phyloP scores from a whole-genome alignment of 1,139 yeast species.

The Kluyveromyces marxianus region DNA sequence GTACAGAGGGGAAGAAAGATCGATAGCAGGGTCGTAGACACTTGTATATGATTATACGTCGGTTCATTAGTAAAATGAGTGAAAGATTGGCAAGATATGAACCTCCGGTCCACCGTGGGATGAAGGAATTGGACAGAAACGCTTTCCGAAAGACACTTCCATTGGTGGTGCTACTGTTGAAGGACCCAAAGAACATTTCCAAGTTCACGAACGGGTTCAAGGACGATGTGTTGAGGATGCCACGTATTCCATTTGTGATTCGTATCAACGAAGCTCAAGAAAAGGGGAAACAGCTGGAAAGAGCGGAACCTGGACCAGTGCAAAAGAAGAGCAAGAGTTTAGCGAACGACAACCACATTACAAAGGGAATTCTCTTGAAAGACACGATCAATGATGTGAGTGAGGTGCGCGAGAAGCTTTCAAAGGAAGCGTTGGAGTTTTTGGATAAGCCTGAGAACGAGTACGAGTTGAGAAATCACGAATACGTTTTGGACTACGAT shows the following conservation, averaged over 20 bases:
- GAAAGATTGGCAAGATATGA: slow-evolving; percentile 9
- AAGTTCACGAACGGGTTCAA: slow-evolving; percentile 41
- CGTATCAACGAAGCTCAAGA: slow-evolving; percentile 30
- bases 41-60: neutral
- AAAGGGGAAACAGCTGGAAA: neutral
- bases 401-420: slow-evolving; percentile 36
- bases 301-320: slow-evolving; percentile 11
- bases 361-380: slow-evolving; percentile 58
- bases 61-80: neutral
- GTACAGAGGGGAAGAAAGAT: too few relatives aligned
- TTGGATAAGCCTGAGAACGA: slow-evolving; percentile 37
- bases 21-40: too few relatives aligned
- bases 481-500: slow-evolving; percentile 54
- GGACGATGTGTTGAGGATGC: slow-evolving; percentile 51
- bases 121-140: slow-evolving; percentile 58
- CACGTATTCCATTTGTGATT: slow-evolving; percentile 60
- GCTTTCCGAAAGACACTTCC: slow-evolving; percentile 51
- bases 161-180: slow-evolving; percentile 60
- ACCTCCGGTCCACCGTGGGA: slow-evolving; percentile 65
- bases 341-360: slow-evolving; percentile 26
- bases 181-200: slow-evolving; percentile 57
- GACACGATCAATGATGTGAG: slow-evolving; percentile 41
- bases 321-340: slow-evolving; percentile 13
- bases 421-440: slow-evolving; percentile 37
- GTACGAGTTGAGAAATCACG: slow-evolving; percentile 46